A percentile compares a stretch with the other conserved stretches of the same genome.
Conservation (phyloP, 2,329 filamentous ascomycete species). For the Claviceps sorghi region DNA sequence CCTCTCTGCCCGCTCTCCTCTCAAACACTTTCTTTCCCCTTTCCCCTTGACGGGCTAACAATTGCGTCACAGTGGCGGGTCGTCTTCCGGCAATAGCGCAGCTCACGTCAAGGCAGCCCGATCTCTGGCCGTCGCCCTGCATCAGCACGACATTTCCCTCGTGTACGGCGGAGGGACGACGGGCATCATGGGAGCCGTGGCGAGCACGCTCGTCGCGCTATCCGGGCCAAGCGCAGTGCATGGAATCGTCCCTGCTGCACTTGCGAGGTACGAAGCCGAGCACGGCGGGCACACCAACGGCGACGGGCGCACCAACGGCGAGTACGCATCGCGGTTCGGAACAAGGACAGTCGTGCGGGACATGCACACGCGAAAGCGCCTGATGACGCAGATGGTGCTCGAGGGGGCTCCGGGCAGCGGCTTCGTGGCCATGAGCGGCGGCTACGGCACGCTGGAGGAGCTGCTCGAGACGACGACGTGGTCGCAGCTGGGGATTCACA, state of each 20-base stretch:
- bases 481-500: conserved; percentile 91
- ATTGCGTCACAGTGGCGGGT: background rate
- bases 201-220: conserved; percentile 68
- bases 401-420: conserved; percentile 69
- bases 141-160: conserved; percentile 59
- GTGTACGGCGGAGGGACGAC: conserved; percentile 90
- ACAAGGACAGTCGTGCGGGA: conserved; percentile 74
- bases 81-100: conserved; percentile 47
- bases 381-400: conserved; percentile 80
- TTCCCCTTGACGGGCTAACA: background rate
- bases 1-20: background rate
- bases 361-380: conserved; percentile 86
- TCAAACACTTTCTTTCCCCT: background rate
- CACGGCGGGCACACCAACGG: conserved; percentile 18
- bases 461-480: conserved; percentile 78
- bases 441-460: conserved; percentile 90
- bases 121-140: conserved; percentile 55
- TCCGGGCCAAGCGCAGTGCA: conserved; percentile 70
- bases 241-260: conserved; percentile 76
- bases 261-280: conserved; percentile 62
- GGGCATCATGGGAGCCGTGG: conserved; percentile 86
- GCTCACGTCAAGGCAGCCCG: conserved; percentile 65
- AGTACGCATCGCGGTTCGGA: conserved; percentile 51
- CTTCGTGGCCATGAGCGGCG: conserved; percentile 78
- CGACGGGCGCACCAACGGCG: conserved; percentile 11